Base-by-base conservation (phyloP, 2,329 filamentous ascomycete genomes). In the Fusarium continuum region DNA sequence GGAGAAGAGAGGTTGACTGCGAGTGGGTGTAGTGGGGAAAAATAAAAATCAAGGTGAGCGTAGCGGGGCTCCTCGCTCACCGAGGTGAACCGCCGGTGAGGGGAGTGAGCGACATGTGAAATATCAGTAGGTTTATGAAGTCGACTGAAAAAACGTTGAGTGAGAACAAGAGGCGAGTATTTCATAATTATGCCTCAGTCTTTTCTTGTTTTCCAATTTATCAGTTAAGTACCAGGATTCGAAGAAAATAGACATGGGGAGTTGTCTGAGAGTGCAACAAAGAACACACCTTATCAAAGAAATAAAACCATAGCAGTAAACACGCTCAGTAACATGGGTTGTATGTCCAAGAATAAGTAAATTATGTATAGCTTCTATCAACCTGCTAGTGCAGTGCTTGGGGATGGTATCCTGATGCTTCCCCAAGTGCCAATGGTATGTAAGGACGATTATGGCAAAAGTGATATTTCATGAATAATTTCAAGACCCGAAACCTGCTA, bases 1-100 rank as follows among this genome's bases (percentile, higher is more conserved):
- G 29, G 25, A 92, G 82, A 64, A 54, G 26, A 45, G 41, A 44
- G 55, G 55, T 32, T 45, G 34, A 34, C 40, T 47, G 34, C 23
- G 45, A 34, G 32, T 51, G 17, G 39, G 17, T 48, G 22, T 34
- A 28, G 45, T 35, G 50, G 46, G 31, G 56, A 17, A 45, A 46
- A 58, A 52, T 46, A 47, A 62, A 70, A 68, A 66, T 55, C 32
- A 52, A 66, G 61, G 61, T 70, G 67, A 64, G 35, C 23, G 31
- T 26, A 56, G 61, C 31, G 51, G 56, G 32, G 41, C 49, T 26
- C 22, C n/a, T 11, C 36, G 11, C 17, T 61, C 54, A 65, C 64
- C 55, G 9, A 23, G 52, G 40, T 66, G 43, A 35, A 16, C 7
- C 6, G 17, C 40, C 36, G 28, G 49, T 47, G 23, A 19, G 17